Base-by-base conservation (phyloP, 148 eudicot genomes). In the Fagopyrum esculentum region DNA sequence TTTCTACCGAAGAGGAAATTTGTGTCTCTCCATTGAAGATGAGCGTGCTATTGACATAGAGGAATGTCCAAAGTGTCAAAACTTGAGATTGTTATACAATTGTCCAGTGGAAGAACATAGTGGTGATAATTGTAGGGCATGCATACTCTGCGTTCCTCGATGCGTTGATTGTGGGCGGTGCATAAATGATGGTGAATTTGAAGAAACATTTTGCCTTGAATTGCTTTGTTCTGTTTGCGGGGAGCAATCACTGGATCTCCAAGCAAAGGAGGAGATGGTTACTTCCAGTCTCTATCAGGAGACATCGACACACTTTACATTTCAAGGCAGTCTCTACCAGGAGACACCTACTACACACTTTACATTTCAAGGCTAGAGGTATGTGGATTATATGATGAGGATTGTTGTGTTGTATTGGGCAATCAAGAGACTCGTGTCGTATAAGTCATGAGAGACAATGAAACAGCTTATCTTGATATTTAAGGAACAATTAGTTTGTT, bases 151-250 rank as follows among this genome's bases (percentile, higher is more conserved):
- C 82, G 92, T 92, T 63, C 76, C 85, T 0, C 85, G 98, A 44
- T 96, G 99, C 81, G 56, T 48, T 60, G 79, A 79, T 57, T 96
- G 99, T 77, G 99, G 99, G 17, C 80, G 85, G 76, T 96, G 99
- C 80, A 78, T 90, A 26, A 79, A 72, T n/a, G 86, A 84, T 75
- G 79, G 71, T 44, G 93, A 77, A 69, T 91, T 84, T 63, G 91
- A 82, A 77, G 98, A 96, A 76, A 88, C 87, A 3, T 89, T 89
- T 73, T 84, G 82, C 63, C 75, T 91, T 35, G 96, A 89, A 45
- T n/a, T 48, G 12, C 76, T 82, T 22, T 91, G 98, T 76, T 79
- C 87, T 10, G 77, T 70, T 84, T 93, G 98, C 82, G 78, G 75
- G 68, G 75, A 80, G 57, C 77, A 75, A 76, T 44, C 6, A 35